Conservation (phyloP, 2,329 filamentous ascomycete species). For the Diplodia corticola region DNA sequence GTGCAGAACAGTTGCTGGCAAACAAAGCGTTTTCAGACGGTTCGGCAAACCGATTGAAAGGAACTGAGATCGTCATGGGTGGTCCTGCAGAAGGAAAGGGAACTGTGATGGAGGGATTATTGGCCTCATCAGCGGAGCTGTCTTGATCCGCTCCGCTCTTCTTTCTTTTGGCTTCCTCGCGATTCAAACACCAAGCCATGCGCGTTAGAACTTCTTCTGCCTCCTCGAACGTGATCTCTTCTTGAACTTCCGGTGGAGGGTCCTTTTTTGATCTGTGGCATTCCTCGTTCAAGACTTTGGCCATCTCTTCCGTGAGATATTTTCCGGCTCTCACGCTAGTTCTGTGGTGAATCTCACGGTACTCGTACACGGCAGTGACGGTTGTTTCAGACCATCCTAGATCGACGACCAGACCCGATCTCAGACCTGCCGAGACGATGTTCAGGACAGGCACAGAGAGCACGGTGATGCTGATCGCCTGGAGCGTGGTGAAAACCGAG, state of each 20-base stretch:
- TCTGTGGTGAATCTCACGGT: slow-evolving; percentile 71
- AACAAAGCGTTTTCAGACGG: slow-evolving; percentile 78
- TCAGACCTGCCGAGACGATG: slow-evolving; percentile 75
- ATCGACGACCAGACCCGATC: slow-evolving; percentile 84
- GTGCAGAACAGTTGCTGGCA: slow-evolving; percentile 51
- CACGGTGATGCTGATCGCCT: slow-evolving; percentile 77
- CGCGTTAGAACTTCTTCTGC: slow-evolving; percentile 77
- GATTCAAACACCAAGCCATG: slow-evolving; percentile 69
- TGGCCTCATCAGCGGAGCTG: slow-evolving; percentile 26
- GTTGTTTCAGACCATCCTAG: slow-evolving; percentile 91
- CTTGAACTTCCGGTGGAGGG: slow-evolving; percentile 27
- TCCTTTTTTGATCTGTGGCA: slow-evolving; percentile 34
- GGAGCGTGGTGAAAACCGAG: slow-evolving; percentile 77
- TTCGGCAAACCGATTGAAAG: slow-evolving; percentile 69
- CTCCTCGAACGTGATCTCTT: slow-evolving; percentile 63
- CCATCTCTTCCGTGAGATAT: slow-evolving; percentile 68
- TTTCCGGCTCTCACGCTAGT: slow-evolving; percentile 75
- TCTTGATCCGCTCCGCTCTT: neutral
- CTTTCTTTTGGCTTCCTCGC: slow-evolving; percentile 30
- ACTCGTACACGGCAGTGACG: slow-evolving; percentile 86
- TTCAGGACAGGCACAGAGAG: slow-evolving; percentile 75
- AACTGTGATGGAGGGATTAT: slow-evolving; percentile 40
- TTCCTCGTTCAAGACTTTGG: slow-evolving; percentile 59
- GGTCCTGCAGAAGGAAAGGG: slow-evolving; percentile 40
- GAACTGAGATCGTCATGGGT: slow-evolving; percentile 59